Percentiles rank a stretch among this genome's conserved stretches.
phyloP scores from a whole-genome alignment of 176 grass and related monocot genomes.

The Oryza rufipogon region DNA sequence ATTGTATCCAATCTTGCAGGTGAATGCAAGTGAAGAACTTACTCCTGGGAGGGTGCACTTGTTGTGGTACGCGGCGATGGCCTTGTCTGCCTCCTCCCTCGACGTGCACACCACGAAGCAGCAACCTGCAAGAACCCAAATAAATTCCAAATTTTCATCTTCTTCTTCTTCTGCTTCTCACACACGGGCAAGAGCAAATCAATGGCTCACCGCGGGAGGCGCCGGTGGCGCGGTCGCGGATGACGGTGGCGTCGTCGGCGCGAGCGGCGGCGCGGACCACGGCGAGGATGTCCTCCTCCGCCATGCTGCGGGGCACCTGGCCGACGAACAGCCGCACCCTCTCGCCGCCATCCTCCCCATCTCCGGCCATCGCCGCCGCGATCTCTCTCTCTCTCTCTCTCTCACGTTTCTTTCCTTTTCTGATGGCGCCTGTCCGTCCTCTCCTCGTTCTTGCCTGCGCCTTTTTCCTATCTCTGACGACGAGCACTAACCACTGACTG shows the following conservation, averaged over 20 bases:
- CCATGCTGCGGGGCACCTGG: constrained; percentile 54
- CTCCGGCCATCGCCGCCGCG: not conserved
- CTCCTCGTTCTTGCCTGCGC: not conserved
- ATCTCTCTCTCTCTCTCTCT: not conserved
- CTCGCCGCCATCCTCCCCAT: not conserved
- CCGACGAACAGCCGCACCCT: constrained; percentile 46
- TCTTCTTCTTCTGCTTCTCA: not conserved
- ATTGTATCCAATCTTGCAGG: too few species aligned
- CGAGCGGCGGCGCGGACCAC: not conserved
- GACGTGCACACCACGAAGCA: not conserved
- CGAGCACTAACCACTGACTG: not conserved
- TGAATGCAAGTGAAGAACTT: not conserved
- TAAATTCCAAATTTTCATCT: not conserved
- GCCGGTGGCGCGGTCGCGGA: not conserved
- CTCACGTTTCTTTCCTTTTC: not conserved
- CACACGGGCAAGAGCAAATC: not conserved
- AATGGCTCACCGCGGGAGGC: not conserved
- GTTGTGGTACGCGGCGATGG: not conserved
- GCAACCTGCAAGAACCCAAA: not conserved
- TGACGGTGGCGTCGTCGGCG: not conserved
- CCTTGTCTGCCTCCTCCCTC: not conserved
- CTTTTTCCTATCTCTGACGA: too few species aligned
- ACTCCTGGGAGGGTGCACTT: not conserved
- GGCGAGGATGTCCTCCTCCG: constrained; percentile 26
- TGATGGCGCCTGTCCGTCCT: not conserved